Percentiles rank a stretch among this genome's conserved stretches.
phyloP scores from a whole-genome alignment of 2,329 filamentous ascomycete species.

The Sporothrix mexicana region DNA sequence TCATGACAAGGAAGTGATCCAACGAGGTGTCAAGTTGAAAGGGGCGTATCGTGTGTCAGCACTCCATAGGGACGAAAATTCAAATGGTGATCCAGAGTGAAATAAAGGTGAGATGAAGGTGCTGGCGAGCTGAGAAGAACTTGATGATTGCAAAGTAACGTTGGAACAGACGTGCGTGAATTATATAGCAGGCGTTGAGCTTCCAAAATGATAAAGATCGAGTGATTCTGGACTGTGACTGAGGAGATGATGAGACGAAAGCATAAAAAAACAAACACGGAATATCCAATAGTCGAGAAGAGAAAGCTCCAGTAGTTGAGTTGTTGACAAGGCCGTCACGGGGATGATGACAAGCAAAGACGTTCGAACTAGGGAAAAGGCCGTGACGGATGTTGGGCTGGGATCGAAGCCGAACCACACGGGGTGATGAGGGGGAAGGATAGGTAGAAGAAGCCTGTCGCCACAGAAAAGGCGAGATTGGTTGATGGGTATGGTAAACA shows the following conservation, averaged over 20 bases:
- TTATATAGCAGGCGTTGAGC: not conserved
- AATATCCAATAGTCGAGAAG: not conserved
- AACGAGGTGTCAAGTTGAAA: not conserved
- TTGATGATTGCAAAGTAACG: too few species aligned
- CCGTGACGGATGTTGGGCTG: slow-evolving; percentile 26
- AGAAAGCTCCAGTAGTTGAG: too few species aligned
- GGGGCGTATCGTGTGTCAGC: slow-evolving; percentile 13
- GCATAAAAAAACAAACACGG: not conserved
- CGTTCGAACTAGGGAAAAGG: not conserved
- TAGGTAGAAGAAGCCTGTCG: slow-evolving; percentile 11
- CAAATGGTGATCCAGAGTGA: not conserved
- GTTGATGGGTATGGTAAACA: slow-evolving; percentile 30
- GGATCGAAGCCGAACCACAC: slow-evolving; percentile 14
- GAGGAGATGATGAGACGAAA: not conserved
- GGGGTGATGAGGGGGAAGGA: not conserved
- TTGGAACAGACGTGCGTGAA: too few species aligned
- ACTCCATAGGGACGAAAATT: slow-evolving; percentile 23
- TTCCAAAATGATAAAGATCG: not conserved
- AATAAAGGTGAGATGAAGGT: not conserved
- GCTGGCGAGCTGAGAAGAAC: not conserved
- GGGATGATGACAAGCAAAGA: not conserved
- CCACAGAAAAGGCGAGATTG: slow-evolving; percentile 27
- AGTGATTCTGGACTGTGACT: not conserved
- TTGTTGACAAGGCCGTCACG: not conserved
- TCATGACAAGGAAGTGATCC: slow-evolving; percentile 3